These are phyloP conservation scores for Simplicillium aogashimaense DNA, from an alignment of 2,329 filamentous ascomycete species.

Conservation along the genomic window DNA sequence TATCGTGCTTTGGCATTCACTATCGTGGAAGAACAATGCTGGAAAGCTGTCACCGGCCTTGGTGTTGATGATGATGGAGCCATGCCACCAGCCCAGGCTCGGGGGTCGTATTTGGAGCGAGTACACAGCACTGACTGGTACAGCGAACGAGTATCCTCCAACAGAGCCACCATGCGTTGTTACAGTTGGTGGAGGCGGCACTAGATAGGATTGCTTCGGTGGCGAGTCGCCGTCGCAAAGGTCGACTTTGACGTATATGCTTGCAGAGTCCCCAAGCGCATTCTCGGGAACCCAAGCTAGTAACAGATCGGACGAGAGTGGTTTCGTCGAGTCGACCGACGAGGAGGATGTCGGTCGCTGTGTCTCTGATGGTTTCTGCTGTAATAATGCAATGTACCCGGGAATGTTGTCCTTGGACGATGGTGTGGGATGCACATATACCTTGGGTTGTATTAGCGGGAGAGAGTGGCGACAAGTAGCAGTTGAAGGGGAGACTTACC, in stretches of 20 bases:
- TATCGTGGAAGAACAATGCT: constrained; percentile 94
- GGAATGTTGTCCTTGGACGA: constrained; percentile 93
- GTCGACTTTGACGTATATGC: constrained; percentile 93
- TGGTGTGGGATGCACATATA: constrained; percentile 91
- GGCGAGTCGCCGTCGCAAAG: constrained; percentile 71
- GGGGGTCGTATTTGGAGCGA: constrained; percentile 84
- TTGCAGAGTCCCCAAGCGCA: constrained; percentile 73
- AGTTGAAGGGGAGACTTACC: constrained; percentile 33
- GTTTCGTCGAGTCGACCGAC: constrained; percentile 24
- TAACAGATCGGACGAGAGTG: constrained; percentile 62
- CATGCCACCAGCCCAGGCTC: constrained; percentile 97
- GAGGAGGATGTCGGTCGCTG: constrained; percentile 25
- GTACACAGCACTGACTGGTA: constrained; percentile 85
- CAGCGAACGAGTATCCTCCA: constrained; percentile 81
- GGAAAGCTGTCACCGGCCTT: constrained; percentile 87
- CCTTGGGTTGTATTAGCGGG: constrained; percentile 36
- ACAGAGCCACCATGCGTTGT: constrained; percentile 61
- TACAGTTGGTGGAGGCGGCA: constrained; percentile 81
- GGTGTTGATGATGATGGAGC: constrained; percentile 88
- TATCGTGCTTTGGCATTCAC: constrained; percentile 91
- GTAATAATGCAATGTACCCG: constrained; percentile 84
- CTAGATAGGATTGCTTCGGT: constrained; percentile 79
- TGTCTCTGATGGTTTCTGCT: constrained; percentile 59
- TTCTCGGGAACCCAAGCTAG: constrained; percentile 92
- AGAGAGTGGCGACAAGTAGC: background rate